Percentiles rank a stretch among this genome's conserved stretches.
Conservation (phyloP, 2,329 filamentous ascomycete genomes). For the Penicillium polonicum region DNA sequence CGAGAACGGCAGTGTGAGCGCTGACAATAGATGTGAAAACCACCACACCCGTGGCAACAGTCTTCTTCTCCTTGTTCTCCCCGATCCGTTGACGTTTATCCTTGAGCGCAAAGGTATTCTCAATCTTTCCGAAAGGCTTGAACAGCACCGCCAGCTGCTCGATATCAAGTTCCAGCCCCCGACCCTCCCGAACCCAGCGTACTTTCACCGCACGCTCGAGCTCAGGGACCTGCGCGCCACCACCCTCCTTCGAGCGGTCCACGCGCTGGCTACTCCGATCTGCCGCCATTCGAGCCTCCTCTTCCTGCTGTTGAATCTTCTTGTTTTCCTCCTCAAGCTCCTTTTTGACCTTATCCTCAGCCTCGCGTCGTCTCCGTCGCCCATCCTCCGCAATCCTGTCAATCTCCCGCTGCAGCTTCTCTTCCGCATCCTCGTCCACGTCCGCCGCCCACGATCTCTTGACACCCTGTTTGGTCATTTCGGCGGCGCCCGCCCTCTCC, state of each 20-base stretch:
- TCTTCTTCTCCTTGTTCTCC: constrained; percentile 52
- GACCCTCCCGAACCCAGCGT: constrained; percentile 53
- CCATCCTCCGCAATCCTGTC: constrained; percentile 55
- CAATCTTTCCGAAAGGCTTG: constrained; percentile 56
- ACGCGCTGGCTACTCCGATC: constrained; percentile 34
- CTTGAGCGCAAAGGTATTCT: constrained; percentile 55
- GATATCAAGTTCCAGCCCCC: constrained; percentile 48
- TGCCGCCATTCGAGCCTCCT: constrained; percentile 43
- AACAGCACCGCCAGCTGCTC: constrained; percentile 51
- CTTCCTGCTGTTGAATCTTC: constrained; percentile 41
- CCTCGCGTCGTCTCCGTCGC: constrained; percentile 51
- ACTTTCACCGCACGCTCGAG: constrained; percentile 59
- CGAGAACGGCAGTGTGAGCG: constrained; percentile 56
- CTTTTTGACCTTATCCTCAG: constrained; percentile 47
- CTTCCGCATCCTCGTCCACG: constrained; percentile 44
- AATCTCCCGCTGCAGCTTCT: constrained; percentile 55
- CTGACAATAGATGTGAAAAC: constrained; percentile 59
- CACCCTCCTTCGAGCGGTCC: constrained; percentile 38
- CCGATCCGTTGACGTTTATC: constrained; percentile 55
- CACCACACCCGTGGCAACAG: constrained; percentile 54
- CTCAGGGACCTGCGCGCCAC: constrained; percentile 49
- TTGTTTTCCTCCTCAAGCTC: constrained; percentile 44
- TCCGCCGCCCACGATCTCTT: constrained; percentile 54
- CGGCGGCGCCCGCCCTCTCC: constrained; percentile 57
- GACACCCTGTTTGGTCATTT: constrained; percentile 50